These are phyloP conservation scores for Peronospora tabacina DNA, from an alignment of 352 stramenopile genomes.

Conservation along the genomic window DNA sequence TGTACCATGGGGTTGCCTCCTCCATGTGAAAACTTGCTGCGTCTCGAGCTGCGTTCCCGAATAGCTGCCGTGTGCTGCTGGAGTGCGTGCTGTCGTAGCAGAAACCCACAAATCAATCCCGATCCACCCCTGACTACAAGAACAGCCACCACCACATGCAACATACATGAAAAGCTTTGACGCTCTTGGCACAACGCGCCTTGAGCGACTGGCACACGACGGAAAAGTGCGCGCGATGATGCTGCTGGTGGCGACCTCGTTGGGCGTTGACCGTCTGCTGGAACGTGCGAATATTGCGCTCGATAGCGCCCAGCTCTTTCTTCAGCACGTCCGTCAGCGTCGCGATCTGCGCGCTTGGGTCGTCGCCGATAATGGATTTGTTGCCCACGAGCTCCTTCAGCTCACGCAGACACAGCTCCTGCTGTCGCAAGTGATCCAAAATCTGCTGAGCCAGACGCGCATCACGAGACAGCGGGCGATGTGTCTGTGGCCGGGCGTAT, in stretches of 20 bases:
- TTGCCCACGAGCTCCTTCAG: conserved; percentile 62
- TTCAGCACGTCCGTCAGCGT: conserved; percentile 76
- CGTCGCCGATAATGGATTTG: conserved; percentile 74
- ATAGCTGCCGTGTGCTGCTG: conserved; percentile 62
- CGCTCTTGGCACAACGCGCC: conserved; percentile 69
- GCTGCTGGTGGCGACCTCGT: conserved; percentile 43
- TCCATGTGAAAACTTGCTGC: conserved; percentile 77
- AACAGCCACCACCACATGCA: not conserved
- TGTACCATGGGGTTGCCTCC: conserved; percentile 68
- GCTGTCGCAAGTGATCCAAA: conserved; percentile 67
- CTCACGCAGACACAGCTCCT: conserved; percentile 72
- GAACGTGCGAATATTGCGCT: conserved; percentile 62
- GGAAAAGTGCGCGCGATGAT: conserved; percentile 75
- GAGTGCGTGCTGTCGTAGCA: conserved; percentile 41
- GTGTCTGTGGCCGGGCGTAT: conserved; percentile 30
- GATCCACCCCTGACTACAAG: not conserved
- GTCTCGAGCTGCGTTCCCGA: conserved; percentile 60
- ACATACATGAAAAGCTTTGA: conserved; percentile 71
- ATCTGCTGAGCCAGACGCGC: conserved; percentile 71
- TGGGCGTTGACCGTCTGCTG: conserved; percentile 50
- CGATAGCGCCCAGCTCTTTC: conserved; percentile 52
- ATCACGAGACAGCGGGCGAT: conserved; percentile 64
- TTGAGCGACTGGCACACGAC: conserved; percentile 78
- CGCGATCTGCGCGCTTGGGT: conserved; percentile 65
- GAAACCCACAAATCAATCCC: conserved; percentile 5